A percentile compares a stretch with the other conserved stretches of the same genome.
phyloP scores from a whole-genome alignment of 2,329 filamentous ascomycete species.

The Pestalotiopsis sp. region DNA sequence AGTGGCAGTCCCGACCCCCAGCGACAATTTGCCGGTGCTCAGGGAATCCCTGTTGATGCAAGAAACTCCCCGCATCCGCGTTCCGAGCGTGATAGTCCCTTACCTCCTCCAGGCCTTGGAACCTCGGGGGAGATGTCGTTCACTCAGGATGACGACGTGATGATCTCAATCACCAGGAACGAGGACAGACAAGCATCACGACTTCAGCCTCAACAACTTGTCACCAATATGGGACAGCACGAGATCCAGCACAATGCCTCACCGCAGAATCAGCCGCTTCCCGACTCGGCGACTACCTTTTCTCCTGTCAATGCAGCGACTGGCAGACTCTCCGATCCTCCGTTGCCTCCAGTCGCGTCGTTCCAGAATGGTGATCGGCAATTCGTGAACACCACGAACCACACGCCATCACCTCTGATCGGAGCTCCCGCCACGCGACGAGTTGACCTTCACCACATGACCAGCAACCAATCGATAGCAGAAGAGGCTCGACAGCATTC shows the following conservation, averaged over 20 bases:
- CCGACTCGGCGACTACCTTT: slow-evolving; percentile 15
- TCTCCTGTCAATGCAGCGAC: slow-evolving; percentile 14
- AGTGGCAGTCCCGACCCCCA: slow-evolving; percentile 8
- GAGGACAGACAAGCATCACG: slow-evolving; percentile 7
- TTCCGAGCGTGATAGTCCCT: background rate
- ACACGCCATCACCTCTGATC: slow-evolving; percentile 13
- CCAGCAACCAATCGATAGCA: background rate
- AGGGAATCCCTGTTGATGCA: background rate
- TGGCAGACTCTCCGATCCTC: slow-evolving; percentile 10
- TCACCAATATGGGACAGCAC: slow-evolving; percentile 18
- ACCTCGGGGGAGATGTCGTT: background rate
- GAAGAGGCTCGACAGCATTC: slow-evolving; percentile 19
- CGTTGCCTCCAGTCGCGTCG: background rate
- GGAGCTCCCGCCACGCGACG: background rate
- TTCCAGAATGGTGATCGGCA: slow-evolving; percentile 1
- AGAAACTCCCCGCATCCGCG: slow-evolving; percentile 1
- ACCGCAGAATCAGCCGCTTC: slow-evolving; percentile 16
- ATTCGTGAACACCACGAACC: slow-evolving; percentile 11
- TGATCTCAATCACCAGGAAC: slow-evolving; percentile 1
- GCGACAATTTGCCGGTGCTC: slow-evolving; percentile 2
- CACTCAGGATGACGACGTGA: slow-evolving; percentile 17
- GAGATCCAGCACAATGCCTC: slow-evolving; percentile 15
- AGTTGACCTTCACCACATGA: background rate
- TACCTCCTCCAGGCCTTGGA: slow-evolving; percentile 1
- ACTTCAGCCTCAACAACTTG: slow-evolving; percentile 23